phyloP scores from a whole-genome alignment of 2,329 filamentous ascomycete species.

The Colletotrichum sp. region DNA sequence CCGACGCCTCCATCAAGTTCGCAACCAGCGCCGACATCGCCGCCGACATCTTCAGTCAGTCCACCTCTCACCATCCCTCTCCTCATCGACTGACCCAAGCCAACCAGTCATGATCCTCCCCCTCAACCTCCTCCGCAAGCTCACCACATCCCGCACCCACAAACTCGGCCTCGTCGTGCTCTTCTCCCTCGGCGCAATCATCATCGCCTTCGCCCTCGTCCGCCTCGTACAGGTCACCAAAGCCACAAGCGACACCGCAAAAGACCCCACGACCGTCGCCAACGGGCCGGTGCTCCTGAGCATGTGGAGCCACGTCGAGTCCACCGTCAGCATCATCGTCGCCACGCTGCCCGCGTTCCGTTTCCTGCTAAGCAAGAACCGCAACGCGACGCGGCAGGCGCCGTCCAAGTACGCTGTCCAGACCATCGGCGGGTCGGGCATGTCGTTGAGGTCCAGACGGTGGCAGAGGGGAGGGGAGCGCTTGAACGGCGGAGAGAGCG shows the following conservation, averaged over 20 bases:
- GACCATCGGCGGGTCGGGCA: neutral
- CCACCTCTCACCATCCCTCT: too few relatives aligned
- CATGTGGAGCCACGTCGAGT: conserved; percentile 21
- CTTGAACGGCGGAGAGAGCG: neutral
- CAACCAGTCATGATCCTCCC: conserved; percentile 5
- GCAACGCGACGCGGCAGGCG: neutral
- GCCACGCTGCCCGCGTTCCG: conserved; percentile 18
- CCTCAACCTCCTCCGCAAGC: conserved; percentile 4
- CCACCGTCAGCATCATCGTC: conserved; percentile 13
- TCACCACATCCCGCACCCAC: neutral
- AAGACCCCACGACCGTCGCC: conserved; percentile 12
- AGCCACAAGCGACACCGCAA: conserved; percentile 9
- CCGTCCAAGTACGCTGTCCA: neutral
- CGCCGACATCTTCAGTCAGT: neutral
- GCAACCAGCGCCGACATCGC: neutral
- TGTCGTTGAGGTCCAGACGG: neutral
- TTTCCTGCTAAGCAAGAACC: conserved; percentile 9
- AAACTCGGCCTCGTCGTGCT: conserved; percentile 16
- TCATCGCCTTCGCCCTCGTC: conserved; percentile 16
- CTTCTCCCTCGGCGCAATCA: conserved; percentile 15
- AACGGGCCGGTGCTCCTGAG: conserved; percentile 17
- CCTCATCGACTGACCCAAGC: neutral
- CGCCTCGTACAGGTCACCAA: conserved; percentile 2
- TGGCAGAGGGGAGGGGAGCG: neutral
- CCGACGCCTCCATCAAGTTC: conserved; percentile 8